Conservation (phyloP, 306 rosid species). For the Styphnolobium japonicum region DNA sequence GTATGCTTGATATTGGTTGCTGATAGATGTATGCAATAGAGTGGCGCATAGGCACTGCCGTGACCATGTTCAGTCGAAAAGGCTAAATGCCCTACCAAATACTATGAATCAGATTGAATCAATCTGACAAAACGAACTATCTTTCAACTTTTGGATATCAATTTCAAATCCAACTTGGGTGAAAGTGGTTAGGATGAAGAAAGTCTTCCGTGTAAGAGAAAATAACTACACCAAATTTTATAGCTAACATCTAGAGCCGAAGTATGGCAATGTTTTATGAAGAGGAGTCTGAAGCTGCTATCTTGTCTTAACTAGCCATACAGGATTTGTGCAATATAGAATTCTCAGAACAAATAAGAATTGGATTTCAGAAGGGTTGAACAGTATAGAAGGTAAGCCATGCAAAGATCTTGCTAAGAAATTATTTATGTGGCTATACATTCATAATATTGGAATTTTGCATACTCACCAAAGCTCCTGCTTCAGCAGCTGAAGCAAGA, state of each 20-base stretch:
- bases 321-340: conserved; percentile 86
- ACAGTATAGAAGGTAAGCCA: too few relatives aligned
- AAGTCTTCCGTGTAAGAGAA: neutral
- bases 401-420: neutral
- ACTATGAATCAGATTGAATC: neutral
- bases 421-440: neutral
- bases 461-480: conserved; percentile 85
- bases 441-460: conserved; percentile 14
- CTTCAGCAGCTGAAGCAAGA: conserved; percentile 98
- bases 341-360: too few relatives aligned
- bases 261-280: conserved; percentile 79
- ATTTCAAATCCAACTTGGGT: conserved; percentile 12
- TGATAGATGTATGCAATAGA: neutral
- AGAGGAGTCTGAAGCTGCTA: conserved; percentile 96
- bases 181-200: conserved; percentile 15
- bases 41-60: neutral
- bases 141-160: neutral
- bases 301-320: conserved; percentile 96
- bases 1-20: neutral
- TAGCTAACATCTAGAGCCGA: neutral
- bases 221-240: neutral
- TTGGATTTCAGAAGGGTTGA: too few relatives aligned
- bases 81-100: neutral
- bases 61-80: neutral
- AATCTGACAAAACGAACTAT: neutral